Conservation (phyloP, 1,284 basidiomycete genomes). For the Trichosporon asahii region DNA sequence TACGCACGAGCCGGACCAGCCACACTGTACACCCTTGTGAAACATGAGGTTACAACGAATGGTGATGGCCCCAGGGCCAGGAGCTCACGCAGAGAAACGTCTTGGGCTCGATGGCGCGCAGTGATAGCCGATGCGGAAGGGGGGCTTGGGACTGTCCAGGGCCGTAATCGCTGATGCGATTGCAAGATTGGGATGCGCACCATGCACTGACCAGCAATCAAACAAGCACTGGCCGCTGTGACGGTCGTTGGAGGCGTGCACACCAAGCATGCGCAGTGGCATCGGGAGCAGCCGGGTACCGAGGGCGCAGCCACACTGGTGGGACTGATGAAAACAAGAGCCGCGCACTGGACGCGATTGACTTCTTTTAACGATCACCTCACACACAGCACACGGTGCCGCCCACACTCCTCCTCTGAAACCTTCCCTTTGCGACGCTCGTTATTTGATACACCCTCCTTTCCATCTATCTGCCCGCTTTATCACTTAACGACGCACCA, state of each 20-base stretch:
- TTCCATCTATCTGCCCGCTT: neutral
- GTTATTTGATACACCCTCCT: constrained; percentile 10
- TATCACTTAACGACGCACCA: neutral
- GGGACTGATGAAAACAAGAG: neutral
- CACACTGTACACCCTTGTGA: neutral
- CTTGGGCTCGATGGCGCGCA: neutral
- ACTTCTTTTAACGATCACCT: constrained; percentile 2
- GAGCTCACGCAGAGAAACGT: neutral
- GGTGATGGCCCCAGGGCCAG: neutral
- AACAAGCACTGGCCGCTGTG: neutral
- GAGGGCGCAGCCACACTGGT: neutral
- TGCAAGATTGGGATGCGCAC: neutral
- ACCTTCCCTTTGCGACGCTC: neutral
- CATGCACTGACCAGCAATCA: constrained; percentile 9
- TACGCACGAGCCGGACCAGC: constrained; percentile 5
- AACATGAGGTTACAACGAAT: neutral
- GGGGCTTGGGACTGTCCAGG: neutral
- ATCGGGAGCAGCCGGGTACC: neutral
- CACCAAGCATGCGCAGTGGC: neutral
- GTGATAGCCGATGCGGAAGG: neutral
- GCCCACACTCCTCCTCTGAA: neutral
- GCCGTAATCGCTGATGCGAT: neutral
- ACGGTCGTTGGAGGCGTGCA: neutral
- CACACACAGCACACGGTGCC: neutral
- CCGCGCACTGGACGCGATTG: neutral